Conservation (phyloP, 495 filamentous ascomycete species). For the Podospora appendiculata region DNA sequence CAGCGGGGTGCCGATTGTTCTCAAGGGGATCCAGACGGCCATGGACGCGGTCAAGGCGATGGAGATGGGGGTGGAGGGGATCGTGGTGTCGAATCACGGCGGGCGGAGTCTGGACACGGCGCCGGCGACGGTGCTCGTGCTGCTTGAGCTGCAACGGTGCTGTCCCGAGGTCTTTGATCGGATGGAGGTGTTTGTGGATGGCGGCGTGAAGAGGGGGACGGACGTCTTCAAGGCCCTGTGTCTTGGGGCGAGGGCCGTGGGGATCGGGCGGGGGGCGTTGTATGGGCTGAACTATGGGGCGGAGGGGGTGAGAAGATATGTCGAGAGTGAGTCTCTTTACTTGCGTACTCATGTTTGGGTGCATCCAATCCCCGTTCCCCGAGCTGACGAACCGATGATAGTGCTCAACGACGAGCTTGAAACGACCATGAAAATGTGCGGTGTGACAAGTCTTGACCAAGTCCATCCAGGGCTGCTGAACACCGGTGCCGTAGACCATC, state of each 20-base stretch:
- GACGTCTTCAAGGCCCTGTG: conserved; percentile 67
- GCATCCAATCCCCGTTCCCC: not conserved
- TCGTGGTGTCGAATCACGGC: conserved; percentile 62
- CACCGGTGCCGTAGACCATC: conserved; percentile 62
- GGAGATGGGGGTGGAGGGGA: conserved; percentile 49
- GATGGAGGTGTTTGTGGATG: conserved; percentile 61
- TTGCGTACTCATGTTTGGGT: not conserved
- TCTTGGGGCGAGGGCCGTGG: conserved; percentile 56
- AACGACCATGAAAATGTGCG: conserved; percentile 71
- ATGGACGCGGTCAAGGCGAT: conserved; percentile 52
- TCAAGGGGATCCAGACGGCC: conserved; percentile 60
- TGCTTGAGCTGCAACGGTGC: conserved; percentile 57
- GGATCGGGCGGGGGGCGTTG: conserved; percentile 55
- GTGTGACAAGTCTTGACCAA: conserved; percentile 64
- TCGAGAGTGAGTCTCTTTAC: conserved; percentile 40
- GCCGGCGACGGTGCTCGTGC: conserved; percentile 50
- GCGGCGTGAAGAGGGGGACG: conserved; percentile 54
- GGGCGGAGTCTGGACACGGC: conserved; percentile 60
- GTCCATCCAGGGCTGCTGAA: conserved; percentile 62
- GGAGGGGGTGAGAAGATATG: conserved; percentile 62
- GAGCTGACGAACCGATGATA: conserved; percentile 15
- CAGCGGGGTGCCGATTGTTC: conserved; percentile 42
- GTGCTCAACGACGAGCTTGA: conserved; percentile 72
- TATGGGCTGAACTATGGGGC: conserved; percentile 63
- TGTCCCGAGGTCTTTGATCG: conserved; percentile 52